Evolutionary conservation across 495 filamentous ascomycete species (phyloP).

Genomic region (Jackrogersella minutella): DNA sequence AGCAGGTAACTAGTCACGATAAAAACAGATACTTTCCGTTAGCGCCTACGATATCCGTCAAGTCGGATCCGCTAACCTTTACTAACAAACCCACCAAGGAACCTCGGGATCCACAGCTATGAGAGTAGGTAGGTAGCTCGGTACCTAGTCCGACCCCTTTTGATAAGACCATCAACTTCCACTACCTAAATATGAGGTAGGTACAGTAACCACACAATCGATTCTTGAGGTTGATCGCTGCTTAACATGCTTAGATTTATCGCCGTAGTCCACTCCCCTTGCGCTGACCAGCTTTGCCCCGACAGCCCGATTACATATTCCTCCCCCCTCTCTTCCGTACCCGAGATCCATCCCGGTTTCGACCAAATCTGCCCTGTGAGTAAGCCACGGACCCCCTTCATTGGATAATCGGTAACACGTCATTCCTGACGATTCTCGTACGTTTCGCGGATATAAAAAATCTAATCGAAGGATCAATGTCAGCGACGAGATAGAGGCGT

Average conservation of each 20-base stretch:
- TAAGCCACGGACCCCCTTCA: slow-evolving; percentile 10
- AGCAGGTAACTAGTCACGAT: no score
- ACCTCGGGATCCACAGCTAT: no score
- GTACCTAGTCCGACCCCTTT: no score
- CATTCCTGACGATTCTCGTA: slow-evolving; percentile 37
- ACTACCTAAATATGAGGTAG: background rate
- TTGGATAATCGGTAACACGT: slow-evolving; percentile 29
- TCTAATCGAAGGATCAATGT: slow-evolving; percentile 14
- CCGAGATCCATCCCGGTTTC: slow-evolving; percentile 19
- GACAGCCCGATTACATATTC: slow-evolving; percentile 23
- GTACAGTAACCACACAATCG: no score
- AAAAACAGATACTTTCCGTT: slow-evolving; percentile 25
- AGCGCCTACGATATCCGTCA: background rate
- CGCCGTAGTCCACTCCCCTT: slow-evolving; percentile 5
- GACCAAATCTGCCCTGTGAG: background rate
- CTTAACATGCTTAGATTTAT: no score
- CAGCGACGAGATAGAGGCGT: slow-evolving; percentile 19
- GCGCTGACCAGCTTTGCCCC: slow-evolving; percentile 28
- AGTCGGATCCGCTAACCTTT: slow-evolving; percentile 12
- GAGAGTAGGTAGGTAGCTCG: background rate
- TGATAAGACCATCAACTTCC: no score
- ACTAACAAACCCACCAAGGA: slow-evolving; percentile 9
- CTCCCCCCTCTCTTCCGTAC: slow-evolving; percentile 25
- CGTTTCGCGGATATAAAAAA: slow-evolving; percentile 32
- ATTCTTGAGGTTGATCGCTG: no score